phyloP scores from a whole-genome alignment of 2,329 filamentous ascomycete genomes.

The Apiospora sp. region DNA sequence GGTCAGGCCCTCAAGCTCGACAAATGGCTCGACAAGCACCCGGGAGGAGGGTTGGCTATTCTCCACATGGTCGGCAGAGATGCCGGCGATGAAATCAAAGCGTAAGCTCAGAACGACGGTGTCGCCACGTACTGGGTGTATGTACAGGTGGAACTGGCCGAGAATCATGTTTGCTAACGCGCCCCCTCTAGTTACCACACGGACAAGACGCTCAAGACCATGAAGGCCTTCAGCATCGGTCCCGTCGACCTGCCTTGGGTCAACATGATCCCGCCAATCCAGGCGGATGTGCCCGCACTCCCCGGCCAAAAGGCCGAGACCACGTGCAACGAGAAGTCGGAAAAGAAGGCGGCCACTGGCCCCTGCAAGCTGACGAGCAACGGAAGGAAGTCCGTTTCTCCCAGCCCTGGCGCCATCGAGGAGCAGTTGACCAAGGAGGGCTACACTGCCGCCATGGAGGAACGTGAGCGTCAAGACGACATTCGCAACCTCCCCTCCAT shows the following conservation, averaged over 20 bases:
- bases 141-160: not conserved
- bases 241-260: slow-evolving; percentile 62
- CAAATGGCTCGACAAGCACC: slow-evolving; percentile 65
- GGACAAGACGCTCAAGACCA: slow-evolving; percentile 58
- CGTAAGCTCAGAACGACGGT: slow-evolving; percentile 49
- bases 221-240: slow-evolving; percentile 69
- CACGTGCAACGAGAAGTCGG: slow-evolving; percentile 22
- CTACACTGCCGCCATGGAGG: slow-evolving; percentile 31
- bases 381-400: not conserved
- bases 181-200: slow-evolving; percentile 63
- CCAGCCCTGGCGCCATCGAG: slow-evolving; percentile 24
- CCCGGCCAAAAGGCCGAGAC: slow-evolving; percentile 10
- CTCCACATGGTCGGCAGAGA: slow-evolving; percentile 68
- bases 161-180: not conserved
- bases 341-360: not conserved
- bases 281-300: slow-evolving; percentile 52
- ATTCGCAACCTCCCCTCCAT: slow-evolving; percentile 46
- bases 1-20: slow-evolving; percentile 63
- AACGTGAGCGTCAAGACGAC: slow-evolving; percentile 30
- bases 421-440: slow-evolving; percentile 26
- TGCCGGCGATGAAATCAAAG: slow-evolving; percentile 66
- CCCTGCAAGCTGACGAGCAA: slow-evolving; percentile 13
- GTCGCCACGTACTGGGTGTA: slow-evolving; percentile 12
- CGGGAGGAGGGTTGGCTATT: slow-evolving; percentile 66
- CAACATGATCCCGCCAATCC: slow-evolving; percentile 67